A percentile compares a stretch with the other conserved stretches of the same genome.
These are phyloP conservation scores for Talaromyces sp. DNA, from an alignment of 2,329 filamentous ascomycete genomes.

Conservation along the genomic window DNA sequence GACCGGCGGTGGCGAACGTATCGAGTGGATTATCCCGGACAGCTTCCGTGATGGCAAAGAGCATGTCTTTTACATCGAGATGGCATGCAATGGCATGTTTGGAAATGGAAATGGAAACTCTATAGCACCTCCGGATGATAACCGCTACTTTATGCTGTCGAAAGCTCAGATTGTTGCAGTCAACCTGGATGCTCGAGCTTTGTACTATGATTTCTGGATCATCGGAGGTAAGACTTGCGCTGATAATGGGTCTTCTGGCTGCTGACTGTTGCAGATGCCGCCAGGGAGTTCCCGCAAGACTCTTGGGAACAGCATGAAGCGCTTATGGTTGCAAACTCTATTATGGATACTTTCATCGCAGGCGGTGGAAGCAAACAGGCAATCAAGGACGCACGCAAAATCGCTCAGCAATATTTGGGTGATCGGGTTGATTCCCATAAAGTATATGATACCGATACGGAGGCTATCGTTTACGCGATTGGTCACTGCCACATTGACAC, in stretches of 20 bases:
- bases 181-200: slow-evolving; percentile 76
- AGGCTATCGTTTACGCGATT: slow-evolving; percentile 79
- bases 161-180: slow-evolving; percentile 86
- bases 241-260: background rate
- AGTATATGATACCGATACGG: slow-evolving; percentile 75
- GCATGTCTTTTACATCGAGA: slow-evolving; percentile 91
- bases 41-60: slow-evolving; percentile 79
- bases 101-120: slow-evolving; percentile 84
- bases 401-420: slow-evolving; percentile 81
- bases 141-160: slow-evolving; percentile 73
- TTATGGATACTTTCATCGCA: slow-evolving; percentile 86
- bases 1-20: slow-evolving; percentile 82
- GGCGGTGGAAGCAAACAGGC: slow-evolving; percentile 70
- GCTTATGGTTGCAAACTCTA: slow-evolving; percentile 75
- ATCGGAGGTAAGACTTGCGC: slow-evolving; percentile 55
- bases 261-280: slow-evolving; percentile 62
- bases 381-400: slow-evolving; percentile 74
- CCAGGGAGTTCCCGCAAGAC: slow-evolving; percentile 83
- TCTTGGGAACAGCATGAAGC: slow-evolving; percentile 89
- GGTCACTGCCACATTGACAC: slow-evolving; percentile 98
- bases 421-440: slow-evolving; percentile 75
- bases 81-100: slow-evolving; percentile 99
- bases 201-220: slow-evolving; percentile 94
- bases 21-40: slow-evolving; percentile 86
- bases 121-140: slow-evolving; percentile 85